phyloP scores from a whole-genome alignment of 257 asterid genomes.

The Solanum phureja region DNA sequence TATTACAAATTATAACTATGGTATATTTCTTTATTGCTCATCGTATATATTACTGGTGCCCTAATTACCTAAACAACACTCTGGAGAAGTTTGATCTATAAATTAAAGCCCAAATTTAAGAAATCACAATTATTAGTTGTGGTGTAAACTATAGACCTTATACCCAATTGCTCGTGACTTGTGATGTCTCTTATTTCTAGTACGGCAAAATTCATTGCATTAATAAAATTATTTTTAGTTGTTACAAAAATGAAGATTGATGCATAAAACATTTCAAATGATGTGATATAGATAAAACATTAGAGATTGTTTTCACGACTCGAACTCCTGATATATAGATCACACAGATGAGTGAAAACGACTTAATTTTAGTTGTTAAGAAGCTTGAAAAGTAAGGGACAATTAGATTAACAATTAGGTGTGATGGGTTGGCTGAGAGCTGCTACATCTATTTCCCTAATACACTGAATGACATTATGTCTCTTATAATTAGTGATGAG shows the following conservation, averaged over 20 bases:
- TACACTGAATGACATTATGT: neutral
- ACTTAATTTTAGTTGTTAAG: conserved; percentile 14
- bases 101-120: neutral
- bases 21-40: neutral
- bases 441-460: conserved; percentile 3
- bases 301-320: neutral
- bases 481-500: neutral
- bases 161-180: conserved; percentile 13
- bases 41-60: neutral
- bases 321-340: neutral
- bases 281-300: neutral
- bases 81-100: neutral
- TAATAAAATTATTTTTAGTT: neutral
- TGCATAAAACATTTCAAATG: neutral
- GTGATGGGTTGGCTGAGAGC: conserved; percentile 19
- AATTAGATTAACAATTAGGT: conserved; percentile 31
- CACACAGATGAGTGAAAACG: neutral
- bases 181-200: conserved; percentile 15
- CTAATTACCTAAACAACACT: neutral
- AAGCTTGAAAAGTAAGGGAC: conserved; percentile 21
- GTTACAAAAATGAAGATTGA: neutral
- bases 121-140: neutral
- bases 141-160: neutral
- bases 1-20: neutral
- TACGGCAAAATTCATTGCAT: neutral